Conservation (phyloP, 2,329 filamentous ascomycete species). For the Penicillium sp. region DNA sequence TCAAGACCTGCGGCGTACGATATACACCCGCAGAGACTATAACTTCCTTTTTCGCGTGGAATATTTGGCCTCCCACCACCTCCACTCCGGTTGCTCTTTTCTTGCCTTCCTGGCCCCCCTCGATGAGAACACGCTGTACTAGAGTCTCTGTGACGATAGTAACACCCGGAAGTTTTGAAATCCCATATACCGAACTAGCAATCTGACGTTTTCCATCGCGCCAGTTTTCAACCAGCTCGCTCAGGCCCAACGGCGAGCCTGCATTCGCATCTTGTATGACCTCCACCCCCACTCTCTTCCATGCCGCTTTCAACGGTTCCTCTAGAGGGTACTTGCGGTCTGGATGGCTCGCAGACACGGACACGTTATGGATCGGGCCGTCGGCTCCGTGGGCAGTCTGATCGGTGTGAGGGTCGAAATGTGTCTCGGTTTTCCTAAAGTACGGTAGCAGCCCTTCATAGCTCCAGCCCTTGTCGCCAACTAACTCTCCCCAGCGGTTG, state of each 20-base stretch:
- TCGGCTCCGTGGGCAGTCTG: slow-evolving; percentile 23
- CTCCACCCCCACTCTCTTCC: slow-evolving; percentile 32
- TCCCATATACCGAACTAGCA: slow-evolving; percentile 23
- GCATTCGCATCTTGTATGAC: slow-evolving; percentile 23
- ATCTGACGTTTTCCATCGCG: slow-evolving; percentile 23
- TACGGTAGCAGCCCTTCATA: slow-evolving; percentile 47
- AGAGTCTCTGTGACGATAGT: background rate
- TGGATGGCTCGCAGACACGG: slow-evolving; percentile 3
- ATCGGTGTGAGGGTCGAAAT: slow-evolving; percentile 20
- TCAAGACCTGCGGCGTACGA: slow-evolving; percentile 30
- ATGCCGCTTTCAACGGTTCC: slow-evolving; percentile 33
- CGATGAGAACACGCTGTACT: background rate
- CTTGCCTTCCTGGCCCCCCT: background rate
- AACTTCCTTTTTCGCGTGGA: slow-evolving; percentile 27
- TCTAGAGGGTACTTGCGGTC: slow-evolving; percentile 38
- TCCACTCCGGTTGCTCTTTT: slow-evolving; percentile 22
- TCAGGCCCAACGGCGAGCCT: slow-evolving; percentile 27
- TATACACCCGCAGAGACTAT: slow-evolving; percentile 31
- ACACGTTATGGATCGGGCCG: slow-evolving; percentile 29
- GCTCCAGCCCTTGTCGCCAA: slow-evolving; percentile 44
- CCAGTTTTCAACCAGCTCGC: slow-evolving; percentile 29
- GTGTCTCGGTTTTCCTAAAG: slow-evolving; percentile 38
- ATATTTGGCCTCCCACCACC: slow-evolving; percentile 20
- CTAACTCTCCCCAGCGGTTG: slow-evolving; percentile 43
- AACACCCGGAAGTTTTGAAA: slow-evolving; percentile 10